Evolutionary conservation across 306 rosid genomes (phyloP), one percentile per base, ranked within the genome.

Genomic region (Quercus berberidifolia): DNA sequence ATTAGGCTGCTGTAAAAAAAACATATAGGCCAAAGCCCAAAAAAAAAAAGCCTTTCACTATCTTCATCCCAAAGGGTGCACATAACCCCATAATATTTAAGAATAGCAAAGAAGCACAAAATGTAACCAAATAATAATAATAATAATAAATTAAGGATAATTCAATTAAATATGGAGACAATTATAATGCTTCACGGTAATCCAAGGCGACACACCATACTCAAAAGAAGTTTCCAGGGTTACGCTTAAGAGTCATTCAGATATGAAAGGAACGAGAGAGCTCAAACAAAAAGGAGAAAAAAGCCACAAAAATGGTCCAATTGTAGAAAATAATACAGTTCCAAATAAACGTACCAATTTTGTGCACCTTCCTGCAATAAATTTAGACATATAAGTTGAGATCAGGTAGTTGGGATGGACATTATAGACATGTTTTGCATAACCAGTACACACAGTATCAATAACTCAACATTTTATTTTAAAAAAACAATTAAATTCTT

Each of bases 331-430:
- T 15, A 87, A 85, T 78, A 83, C 87, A 87, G 86, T 88, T 87
- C 89, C 93, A 87, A 80, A 89, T 77, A 83, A 79, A 84, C 64
- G 81, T 87, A 90, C 88, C 89, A 87, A 88, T 78, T 85, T 85
- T 81, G 82, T 57, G 89, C 84, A 88, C 83, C 84, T 80, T 75
- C 97, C 94, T 90, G 97, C 92, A 90, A 87, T 82, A 90, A 83
- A 89, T 82, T 80, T 76, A 90, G 89, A 84, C 57, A 88, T 58
- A 80, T 55, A 8, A 5, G 56, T 87, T 86, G 84, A 88, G 94
- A 85, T 71, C 76, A 69, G 76, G 73, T 77, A 6, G 14, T 55
- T 56, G 52, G 69, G 17, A 77, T 75, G 83, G 62, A 65, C 77
- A 62, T 73, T 71, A 69, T 46, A 55, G 65, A 19, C 60, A 58